phyloP scores from a whole-genome alignment of 202 grass and related monocot species.

The Carex arenaria region DNA sequence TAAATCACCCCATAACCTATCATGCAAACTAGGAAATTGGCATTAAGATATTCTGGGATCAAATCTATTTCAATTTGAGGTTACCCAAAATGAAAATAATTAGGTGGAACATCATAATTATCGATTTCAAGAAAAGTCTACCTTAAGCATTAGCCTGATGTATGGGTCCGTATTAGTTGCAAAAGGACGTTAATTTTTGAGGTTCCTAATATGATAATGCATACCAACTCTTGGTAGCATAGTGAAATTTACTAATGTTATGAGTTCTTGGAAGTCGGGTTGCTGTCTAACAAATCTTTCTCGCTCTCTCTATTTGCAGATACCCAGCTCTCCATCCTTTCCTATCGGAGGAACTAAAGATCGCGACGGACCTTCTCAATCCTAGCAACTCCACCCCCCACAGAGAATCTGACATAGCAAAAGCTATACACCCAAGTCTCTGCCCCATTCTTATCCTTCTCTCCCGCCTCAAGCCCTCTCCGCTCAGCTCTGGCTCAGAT shows the following conservation, averaged over 20 bases:
- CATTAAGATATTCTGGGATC: neutral
- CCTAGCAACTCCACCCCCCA: constrained; percentile 37
- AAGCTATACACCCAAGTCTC: constrained; percentile 88
- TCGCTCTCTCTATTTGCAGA: constrained; percentile 39
- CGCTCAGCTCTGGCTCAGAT: constrained; percentile 61
- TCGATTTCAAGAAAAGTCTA: neutral
- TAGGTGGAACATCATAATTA: neutral
- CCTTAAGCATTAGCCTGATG: neutral
- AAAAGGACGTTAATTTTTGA: neutral
- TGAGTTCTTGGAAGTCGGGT: neutral
- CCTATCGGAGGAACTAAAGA: constrained; percentile 61
- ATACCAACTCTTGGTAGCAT: neutral
- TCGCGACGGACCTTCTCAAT: constrained; percentile 55
- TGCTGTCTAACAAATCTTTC: constrained; percentile 15
- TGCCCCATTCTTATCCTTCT: constrained; percentile 97
- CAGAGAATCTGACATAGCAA: constrained; percentile 63
- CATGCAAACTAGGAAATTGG: neutral
- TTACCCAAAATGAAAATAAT: neutral
- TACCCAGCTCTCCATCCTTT: constrained; percentile 92
- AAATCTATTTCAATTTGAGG: neutral
- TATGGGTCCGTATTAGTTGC: neutral
- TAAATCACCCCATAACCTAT: too few relatives aligned
- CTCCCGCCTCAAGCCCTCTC: constrained; percentile 80
- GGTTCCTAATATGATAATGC: neutral
- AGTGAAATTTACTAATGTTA: neutral